Evolutionary conservation across 805 yeast genomes (phyloP), one percentile per base, ranked within the genome.

Genomic region (Metschnikowia cubensis): DNA sequence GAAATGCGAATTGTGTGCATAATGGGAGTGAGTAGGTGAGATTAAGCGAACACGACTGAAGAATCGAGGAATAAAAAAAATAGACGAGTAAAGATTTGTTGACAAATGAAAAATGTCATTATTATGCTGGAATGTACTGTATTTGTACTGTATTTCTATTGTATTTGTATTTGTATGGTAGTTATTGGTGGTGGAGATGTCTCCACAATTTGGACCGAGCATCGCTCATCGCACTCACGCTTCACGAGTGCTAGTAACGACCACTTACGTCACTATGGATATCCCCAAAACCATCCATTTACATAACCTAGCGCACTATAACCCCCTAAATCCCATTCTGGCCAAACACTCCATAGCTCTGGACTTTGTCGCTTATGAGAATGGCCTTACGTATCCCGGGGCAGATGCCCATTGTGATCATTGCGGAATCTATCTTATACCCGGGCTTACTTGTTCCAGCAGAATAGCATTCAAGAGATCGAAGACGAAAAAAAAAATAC

Each of bases 401-500:
- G 54, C 52, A 14, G 52, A 62, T 25, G 42, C 53, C 4, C 62
- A 65, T 52, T 73, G 77, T 50, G 47, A 48, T 3, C 43, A 50
- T 10, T 73, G 77, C 52, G 73, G 73, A 5, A 51, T 58, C 6
- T 45, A 66, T 18, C 58, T 53, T 40, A 61, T 73, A 1, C 71
- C 76, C 1, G 77, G 77, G 2, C 53, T 71, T 38, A 65, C 70
- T 1, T 54, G 61, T 21, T 50, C 61, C 8, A 49, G 51, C 33
- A 53, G 66, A 15, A 58, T 70, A 3, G 44, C 42, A 21, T 69
- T 60, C 51, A 35, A 22, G 22, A 49, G 32, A 36, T 15, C 44
- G 32, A 45, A 42, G 41, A 4, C 46, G n/a, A 42, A 5, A 13
- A 41, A 42, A 25, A 13, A 8, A 8, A 21, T 32, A 14, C 42